A percentile compares a stretch with the other conserved stretches of the same genome.
Evolutionary conservation across 345 rosid genomes (phyloP).

Genomic region (Lenwebbia sp.): DNA sequence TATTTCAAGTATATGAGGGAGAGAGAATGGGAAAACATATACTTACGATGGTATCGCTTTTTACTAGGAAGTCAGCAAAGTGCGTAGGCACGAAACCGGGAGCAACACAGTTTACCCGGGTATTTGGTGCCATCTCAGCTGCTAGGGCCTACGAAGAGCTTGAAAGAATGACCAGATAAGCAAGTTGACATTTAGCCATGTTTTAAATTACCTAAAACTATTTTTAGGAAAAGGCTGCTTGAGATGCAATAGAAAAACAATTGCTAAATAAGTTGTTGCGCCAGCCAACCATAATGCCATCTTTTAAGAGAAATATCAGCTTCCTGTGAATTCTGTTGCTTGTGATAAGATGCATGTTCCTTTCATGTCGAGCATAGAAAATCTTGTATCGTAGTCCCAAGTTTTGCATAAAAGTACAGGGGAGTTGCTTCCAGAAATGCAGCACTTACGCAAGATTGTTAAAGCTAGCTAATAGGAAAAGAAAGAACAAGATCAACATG

Average conservation of each 20-base stretch:
- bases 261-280: background rate
- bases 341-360: background rate
- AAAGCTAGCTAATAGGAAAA: background rate
- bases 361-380: background rate
- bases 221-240: background rate
- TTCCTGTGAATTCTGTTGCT: background rate
- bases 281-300: background rate
- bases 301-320: background rate
- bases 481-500: background rate
- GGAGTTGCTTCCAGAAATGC: background rate
- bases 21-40: background rate
- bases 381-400: background rate
- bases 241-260: background rate
- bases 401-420: background rate
- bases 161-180: background rate
- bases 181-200: background rate
- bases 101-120: conserved; percentile 75
- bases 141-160: conserved; percentile 64
- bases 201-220: background rate
- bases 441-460: background rate
- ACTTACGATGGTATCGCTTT: conserved; percentile 37
- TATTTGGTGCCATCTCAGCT: conserved; percentile 66
- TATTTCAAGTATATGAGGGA: background rate
- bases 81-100: conserved; percentile 92
- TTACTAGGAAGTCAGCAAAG: conserved; percentile 52